phyloP scores from a whole-genome alignment of 1,139 yeast genomes.

The Debaryomycetaceae sp. region DNA sequence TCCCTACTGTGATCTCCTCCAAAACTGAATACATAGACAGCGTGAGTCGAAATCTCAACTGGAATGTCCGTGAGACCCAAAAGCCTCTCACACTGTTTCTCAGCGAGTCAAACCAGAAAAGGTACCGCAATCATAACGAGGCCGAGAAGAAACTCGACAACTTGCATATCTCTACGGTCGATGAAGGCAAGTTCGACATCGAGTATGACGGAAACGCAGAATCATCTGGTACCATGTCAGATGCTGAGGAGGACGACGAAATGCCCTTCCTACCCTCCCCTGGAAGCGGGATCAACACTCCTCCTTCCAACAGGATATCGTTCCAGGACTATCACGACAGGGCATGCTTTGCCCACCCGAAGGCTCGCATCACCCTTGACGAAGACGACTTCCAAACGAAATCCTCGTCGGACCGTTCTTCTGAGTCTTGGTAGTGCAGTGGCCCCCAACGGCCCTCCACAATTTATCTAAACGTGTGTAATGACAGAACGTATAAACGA shows the following conservation, averaged over 20 bases:
- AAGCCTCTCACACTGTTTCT: conserved; percentile 61
- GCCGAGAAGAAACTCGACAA: conserved; percentile 10
- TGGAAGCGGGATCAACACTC: conserved; percentile 29
- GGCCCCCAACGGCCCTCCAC: too few relatives aligned
- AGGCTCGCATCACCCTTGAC: conserved; percentile 29
- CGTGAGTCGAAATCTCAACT: conserved; percentile 76
- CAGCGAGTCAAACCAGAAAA: conserved; percentile 43
- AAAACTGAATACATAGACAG: conserved; percentile 79
- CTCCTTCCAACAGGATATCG: conserved; percentile 20
- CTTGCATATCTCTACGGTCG: conserved; percentile 9
- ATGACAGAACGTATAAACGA: too few relatives aligned
- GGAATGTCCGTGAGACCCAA: conserved; percentile 84
- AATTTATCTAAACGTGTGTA: too few relatives aligned
- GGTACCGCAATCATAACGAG: conserved; percentile 18
- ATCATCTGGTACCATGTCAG: conserved; percentile 13
- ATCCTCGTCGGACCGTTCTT: neutral
- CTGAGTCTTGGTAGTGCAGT: neutral
- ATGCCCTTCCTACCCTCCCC: conserved; percentile 19
- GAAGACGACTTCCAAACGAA: conserved; percentile 4
- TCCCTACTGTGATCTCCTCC: conserved; percentile 77
- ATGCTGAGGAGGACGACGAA: conserved; percentile 6
- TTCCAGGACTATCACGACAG: conserved; percentile 28
- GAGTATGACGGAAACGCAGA: conserved; percentile 19
- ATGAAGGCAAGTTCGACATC: conserved; percentile 26
- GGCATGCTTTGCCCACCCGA: conserved; percentile 39